A percentile compares a stretch with the other conserved stretches of the same genome.
phyloP scores from a whole-genome alignment of 116 monocot genomes.

The Papilionanthe hybrid region DNA sequence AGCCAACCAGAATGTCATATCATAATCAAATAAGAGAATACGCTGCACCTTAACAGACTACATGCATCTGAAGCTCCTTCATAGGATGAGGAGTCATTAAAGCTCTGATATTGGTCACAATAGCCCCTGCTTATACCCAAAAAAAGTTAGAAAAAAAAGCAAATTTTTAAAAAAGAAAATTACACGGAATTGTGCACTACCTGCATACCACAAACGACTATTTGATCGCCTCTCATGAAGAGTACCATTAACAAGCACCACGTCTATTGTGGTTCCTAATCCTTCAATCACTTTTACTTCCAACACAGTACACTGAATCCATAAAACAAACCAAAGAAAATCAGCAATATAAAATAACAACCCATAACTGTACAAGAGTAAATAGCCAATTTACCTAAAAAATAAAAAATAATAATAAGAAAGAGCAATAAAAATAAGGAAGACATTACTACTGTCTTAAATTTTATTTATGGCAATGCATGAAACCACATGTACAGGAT shows the following conservation, averaged over 20 bases:
- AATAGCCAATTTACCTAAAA: not conserved
- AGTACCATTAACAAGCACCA: conserved; percentile 84
- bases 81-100: conserved; percentile 92
- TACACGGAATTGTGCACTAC: conserved; percentile 18
- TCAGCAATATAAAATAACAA: not conserved
- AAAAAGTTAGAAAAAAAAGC: conserved; percentile 1
- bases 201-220: conserved; percentile 98
- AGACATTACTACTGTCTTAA: not conserved
- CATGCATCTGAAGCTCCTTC: conserved; percentile 91
- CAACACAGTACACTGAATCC: conserved; percentile 78
- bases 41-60: not conserved
- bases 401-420: not conserved
- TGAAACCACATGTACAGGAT: not conserved
- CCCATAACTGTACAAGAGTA: not conserved
- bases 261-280: conserved; percentile 87
- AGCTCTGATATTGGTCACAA: conserved; percentile 86
- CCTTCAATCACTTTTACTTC: conserved; percentile 98
- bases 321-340: not conserved
- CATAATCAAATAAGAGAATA: not conserved
- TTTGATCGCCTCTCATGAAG: conserved; percentile 95
- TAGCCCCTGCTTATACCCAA: conserved; percentile 55
- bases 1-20: not conserved
- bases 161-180: conserved; percentile 1
- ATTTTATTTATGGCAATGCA: not conserved
- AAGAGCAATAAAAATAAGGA: not conserved